Percentiles rank a stretch among this genome's conserved stretches.
These are phyloP conservation scores for Metroxylon sagu DNA, from an alignment of 176 grass and related monocot species.

Conservation along the genomic window DNA sequence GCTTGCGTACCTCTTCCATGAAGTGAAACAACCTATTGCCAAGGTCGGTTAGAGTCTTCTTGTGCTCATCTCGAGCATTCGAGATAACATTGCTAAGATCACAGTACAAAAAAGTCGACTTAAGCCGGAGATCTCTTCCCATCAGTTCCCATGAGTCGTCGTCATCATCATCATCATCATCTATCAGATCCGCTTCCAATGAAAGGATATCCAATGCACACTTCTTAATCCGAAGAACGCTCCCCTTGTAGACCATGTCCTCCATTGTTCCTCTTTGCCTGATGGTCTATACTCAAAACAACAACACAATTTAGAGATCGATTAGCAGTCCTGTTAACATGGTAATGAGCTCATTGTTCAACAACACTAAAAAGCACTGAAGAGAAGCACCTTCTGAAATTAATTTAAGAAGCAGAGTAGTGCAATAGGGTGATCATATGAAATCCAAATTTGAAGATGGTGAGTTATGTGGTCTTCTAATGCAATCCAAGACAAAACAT, in stretches of 20 bases:
- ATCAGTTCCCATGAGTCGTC: constrained; percentile 54
- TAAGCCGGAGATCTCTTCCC: constrained; percentile 49
- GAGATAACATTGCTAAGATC: constrained; percentile 62
- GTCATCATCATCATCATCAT: too few species aligned
- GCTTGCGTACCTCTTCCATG: constrained; percentile 58
- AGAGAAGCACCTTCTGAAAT: too few species aligned
- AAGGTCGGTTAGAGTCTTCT: constrained; percentile 38
- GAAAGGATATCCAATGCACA: constrained; percentile 47
- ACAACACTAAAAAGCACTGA: too few species aligned
- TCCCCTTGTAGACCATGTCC: constrained; percentile 50
- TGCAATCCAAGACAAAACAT: too few species aligned
- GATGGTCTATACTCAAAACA: too few species aligned
- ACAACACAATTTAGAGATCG: too few species aligned
- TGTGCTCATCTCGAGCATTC: constrained; percentile 31
- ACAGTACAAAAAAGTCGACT: constrained; percentile 69
- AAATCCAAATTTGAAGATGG: too few species aligned
- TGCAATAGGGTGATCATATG: too few species aligned
- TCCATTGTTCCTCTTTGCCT: neutral
- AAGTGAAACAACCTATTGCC: constrained; percentile 57
- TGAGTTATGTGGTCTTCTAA: too few species aligned
- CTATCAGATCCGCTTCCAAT: constrained; percentile 45
- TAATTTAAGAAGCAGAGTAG: too few species aligned
- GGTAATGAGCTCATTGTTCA: too few species aligned
- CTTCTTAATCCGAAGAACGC: constrained; percentile 56
- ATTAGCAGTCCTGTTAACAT: too few species aligned